Conservation (phyloP, 140 eudicot species). For the Erigeron philadelphicus region DNA sequence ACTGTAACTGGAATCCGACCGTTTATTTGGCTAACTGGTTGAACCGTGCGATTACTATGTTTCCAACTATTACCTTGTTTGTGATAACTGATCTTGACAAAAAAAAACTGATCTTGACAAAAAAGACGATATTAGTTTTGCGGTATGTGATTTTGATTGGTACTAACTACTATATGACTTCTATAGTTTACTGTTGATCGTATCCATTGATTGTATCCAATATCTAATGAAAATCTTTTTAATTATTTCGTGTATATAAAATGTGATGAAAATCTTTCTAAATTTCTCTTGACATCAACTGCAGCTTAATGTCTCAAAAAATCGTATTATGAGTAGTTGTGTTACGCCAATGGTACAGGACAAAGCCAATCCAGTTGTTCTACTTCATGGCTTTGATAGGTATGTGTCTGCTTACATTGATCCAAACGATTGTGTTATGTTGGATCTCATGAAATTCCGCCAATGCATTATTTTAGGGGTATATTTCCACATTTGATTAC, state of each 20-base stretch:
- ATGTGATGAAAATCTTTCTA: neutral
- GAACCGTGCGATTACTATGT: no score
- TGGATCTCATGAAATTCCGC: neutral
- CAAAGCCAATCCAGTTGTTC: conserved; percentile 55
- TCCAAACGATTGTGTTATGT: neutral
- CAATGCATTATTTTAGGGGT: neutral
- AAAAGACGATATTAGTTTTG: no score
- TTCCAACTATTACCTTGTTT: neutral
- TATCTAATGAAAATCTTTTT: neutral
- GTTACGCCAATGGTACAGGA: conserved; percentile 48
- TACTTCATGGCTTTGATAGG: conserved; percentile 96
- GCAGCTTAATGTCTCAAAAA: conserved; percentile 54
- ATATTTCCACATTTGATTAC: conserved; percentile 29
- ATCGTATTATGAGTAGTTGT: conserved; percentile 71
- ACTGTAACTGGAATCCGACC: no score
- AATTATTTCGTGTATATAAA: neutral
- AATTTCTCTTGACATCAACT: neutral
- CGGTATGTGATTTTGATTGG: neutral
- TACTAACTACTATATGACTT: neutral
- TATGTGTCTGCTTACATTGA: conserved; percentile 21
- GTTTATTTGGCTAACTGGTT: no score
- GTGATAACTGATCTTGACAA: no score
- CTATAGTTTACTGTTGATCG: neutral
- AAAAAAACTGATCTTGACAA: no score
- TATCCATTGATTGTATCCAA: neutral